phyloP scores from a whole-genome alignment of 306 rosid species.

The Lupinus albus region DNA sequence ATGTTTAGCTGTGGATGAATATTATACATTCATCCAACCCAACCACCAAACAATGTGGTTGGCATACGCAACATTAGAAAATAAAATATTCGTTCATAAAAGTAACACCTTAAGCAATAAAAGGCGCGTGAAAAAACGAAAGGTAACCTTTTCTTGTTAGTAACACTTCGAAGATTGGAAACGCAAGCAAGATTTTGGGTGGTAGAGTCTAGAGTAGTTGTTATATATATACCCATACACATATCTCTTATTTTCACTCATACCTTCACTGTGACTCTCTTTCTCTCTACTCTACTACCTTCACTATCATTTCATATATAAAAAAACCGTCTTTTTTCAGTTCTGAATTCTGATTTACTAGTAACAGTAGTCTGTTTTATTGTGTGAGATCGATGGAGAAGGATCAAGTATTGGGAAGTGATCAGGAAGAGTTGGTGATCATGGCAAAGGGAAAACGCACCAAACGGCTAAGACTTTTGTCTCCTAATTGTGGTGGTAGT shows the following conservation, averaged over 20 bases:
- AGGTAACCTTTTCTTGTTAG: slow-evolving; percentile 52
- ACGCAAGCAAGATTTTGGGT: slow-evolving; percentile 65
- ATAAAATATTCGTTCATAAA: slow-evolving; percentile 39
- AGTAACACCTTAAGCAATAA: slow-evolving; percentile 26
- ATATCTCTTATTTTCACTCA: neutral
- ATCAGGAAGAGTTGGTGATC: slow-evolving; percentile 27
- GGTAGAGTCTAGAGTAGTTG: slow-evolving; percentile 46
- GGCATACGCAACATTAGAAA: neutral
- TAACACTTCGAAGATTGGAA: slow-evolving; percentile 64
- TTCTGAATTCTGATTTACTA: neutral
- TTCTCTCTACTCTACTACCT: neutral
- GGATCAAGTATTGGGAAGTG: slow-evolving; percentile 43
- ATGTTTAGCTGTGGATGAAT: slow-evolving; percentile 18
- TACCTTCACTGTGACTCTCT: neutral
- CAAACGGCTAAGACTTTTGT: slow-evolving; percentile 58
- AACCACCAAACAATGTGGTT: neutral
- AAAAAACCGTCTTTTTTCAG: neutral
- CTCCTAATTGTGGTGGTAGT: neutral
- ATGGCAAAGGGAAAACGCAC: slow-evolving; percentile 66
- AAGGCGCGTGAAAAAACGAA: slow-evolving; percentile 54
- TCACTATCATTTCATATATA: neutral
- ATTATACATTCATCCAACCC: neutral
- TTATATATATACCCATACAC: slow-evolving; percentile 8
- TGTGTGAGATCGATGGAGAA: slow-evolving; percentile 14
- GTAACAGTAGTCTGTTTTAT: neutral